These are phyloP conservation scores for Aspergillus sp. DNA, from an alignment of 2,329 filamentous ascomycete species.

Conservation along the genomic window DNA sequence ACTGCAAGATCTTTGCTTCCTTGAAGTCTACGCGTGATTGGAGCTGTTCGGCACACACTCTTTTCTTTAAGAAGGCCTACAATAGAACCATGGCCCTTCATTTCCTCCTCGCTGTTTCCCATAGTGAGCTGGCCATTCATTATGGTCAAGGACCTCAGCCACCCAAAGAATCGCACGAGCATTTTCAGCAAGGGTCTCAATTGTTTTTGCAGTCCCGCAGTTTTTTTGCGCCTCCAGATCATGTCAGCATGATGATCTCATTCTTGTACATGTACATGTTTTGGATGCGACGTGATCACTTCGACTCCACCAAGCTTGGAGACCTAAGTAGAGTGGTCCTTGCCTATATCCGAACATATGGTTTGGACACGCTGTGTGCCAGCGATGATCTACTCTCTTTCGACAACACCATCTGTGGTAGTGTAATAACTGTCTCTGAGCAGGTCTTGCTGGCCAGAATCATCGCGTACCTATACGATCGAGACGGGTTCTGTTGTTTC, in stretches of 20 bases:
- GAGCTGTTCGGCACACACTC: constrained; percentile 5
- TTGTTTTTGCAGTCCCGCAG: constrained; percentile 3
- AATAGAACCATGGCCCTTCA: constrained; percentile 9
- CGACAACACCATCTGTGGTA: not conserved
- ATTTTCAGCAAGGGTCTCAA: constrained; percentile 8
- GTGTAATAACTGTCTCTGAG: not conserved
- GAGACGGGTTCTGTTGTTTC: constrained; percentile 13
- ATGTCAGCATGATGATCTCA: constrained; percentile 13
- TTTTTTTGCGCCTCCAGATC: constrained; percentile 3
- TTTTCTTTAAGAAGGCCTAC: constrained; percentile 5
- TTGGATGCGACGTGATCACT: constrained; percentile 11
- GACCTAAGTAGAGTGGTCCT: constrained; percentile 4
- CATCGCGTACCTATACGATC: constrained; percentile 11
- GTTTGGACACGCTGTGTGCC: constrained; percentile 7
- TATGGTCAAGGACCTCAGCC: not conserved
- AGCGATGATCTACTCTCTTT: constrained; percentile 1
- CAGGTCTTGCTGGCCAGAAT: constrained; percentile 11
- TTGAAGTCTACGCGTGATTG: constrained; percentile 10
- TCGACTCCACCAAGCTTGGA: constrained; percentile 3
- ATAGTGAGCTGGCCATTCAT: constrained; percentile 12
- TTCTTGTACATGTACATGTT: constrained; percentile 15
- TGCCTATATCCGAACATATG: not conserved
- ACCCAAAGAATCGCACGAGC: constrained; percentile 5
- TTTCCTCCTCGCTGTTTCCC: constrained; percentile 14
- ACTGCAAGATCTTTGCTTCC: constrained; percentile 9